Evolutionary conservation across 192 early-diverging fungal genomes (phyloP).

Genomic region (Podila minutissima): DNA sequence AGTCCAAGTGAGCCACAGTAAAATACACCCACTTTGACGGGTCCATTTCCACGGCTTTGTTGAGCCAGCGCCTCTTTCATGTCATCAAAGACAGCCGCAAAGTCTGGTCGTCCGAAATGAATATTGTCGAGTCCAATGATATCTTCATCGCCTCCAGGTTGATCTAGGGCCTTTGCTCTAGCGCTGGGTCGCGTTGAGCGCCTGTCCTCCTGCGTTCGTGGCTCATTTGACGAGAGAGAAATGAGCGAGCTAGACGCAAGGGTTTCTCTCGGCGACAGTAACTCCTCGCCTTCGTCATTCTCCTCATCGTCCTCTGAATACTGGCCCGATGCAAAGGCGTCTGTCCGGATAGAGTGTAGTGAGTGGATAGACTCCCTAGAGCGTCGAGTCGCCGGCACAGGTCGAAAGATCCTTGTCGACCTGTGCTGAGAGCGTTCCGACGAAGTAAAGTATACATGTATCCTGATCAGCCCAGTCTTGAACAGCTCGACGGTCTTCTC

Average conservation of each 20-base stretch:
- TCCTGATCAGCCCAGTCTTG: conserved; percentile 44
- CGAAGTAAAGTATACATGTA: conserved; percentile 47
- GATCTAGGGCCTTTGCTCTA: conserved; percentile 57
- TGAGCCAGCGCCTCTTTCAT: conserved; percentile 36
- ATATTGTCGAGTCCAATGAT: conserved; percentile 61
- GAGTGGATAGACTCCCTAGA: not conserved
- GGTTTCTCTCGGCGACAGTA: conserved; percentile 41
- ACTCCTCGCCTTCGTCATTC: conserved; percentile 18
- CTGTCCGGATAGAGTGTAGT: not conserved
- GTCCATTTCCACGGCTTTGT: conserved; percentile 28
- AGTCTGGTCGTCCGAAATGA: conserved; percentile 85
- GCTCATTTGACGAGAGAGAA: conserved; percentile 58
- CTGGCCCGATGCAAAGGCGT: not conserved
- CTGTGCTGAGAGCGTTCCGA: not conserved
- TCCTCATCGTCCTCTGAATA: conserved; percentile 46
- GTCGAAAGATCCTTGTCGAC: not conserved
- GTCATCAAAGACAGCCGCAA: conserved; percentile 67
- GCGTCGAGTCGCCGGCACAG: conserved; percentile 3
- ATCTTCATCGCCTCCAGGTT: conserved; percentile 37
- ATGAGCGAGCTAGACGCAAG: conserved; percentile 68
- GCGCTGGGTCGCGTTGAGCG: conserved; percentile 36
- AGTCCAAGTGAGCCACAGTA: conserved; percentile 82
- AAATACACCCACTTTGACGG: conserved; percentile 78
- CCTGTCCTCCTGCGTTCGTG: conserved; percentile 52
- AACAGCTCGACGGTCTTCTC: conserved; percentile 47